Evolutionary conservation across 2,329 filamentous ascomycete species (phyloP).

Genomic region (Penicillium griseofulvum): DNA sequence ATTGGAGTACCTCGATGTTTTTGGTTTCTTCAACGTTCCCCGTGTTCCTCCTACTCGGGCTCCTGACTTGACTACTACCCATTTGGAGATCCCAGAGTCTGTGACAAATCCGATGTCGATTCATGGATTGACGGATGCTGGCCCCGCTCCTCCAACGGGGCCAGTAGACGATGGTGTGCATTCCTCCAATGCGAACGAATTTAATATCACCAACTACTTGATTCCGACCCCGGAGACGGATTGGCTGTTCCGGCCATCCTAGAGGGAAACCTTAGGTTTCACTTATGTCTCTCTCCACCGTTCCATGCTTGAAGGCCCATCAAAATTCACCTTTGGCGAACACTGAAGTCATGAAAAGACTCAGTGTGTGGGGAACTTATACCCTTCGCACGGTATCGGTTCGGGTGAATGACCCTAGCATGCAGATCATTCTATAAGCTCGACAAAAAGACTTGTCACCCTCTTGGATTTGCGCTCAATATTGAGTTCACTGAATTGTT

Average conservation of each 20-base stretch:
- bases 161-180: constrained; percentile 21
- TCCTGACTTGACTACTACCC: constrained; percentile 23
- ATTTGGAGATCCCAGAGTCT: constrained; percentile 26
- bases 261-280: not conserved
- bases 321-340: not conserved
- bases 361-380: not conserved
- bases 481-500: not conserved
- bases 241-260: constrained; percentile 41
- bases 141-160: constrained; percentile 9
- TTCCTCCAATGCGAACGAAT: constrained; percentile 34
- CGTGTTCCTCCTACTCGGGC: constrained; percentile 55
- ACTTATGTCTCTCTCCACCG: too few species aligned
- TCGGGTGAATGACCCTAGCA: not conserved
- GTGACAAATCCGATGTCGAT: constrained; percentile 38
- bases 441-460: not conserved
- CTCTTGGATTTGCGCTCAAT: not conserved
- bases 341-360: not conserved
- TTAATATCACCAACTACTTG: constrained; percentile 48
- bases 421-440: not conserved
- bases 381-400: not conserved
- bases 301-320: not conserved
- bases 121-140: constrained; percentile 30
- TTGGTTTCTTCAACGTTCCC: constrained; percentile 92
- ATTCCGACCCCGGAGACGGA: constrained; percentile 48
- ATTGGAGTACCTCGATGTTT: constrained; percentile 86